Evolutionary conservation across 1,284 basidiomycete species (phyloP).

Genomic region (Rhodofomes roseus): DNA sequence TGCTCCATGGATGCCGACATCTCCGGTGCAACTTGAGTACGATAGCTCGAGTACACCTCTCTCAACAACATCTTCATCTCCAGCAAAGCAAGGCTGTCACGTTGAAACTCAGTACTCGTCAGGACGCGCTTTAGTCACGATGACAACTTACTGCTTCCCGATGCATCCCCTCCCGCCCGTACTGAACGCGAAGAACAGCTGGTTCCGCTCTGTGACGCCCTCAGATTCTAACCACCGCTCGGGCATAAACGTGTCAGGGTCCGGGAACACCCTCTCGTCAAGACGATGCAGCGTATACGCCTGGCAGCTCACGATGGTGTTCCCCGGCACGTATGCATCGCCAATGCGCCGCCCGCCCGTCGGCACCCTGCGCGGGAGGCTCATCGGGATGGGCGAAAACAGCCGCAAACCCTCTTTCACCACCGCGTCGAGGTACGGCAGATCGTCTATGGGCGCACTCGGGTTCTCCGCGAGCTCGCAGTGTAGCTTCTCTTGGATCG

Average conservation of each 20-base stretch:
- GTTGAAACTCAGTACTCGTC: background rate
- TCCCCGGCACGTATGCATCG: constrained; percentile 85
- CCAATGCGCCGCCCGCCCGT: constrained; percentile 84
- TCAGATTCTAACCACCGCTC: constrained; percentile 88
- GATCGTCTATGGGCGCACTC: constrained; percentile 58
- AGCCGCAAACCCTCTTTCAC: constrained; percentile 90
- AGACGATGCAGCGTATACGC: constrained; percentile 87
- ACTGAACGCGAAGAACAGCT: constrained; percentile 23
- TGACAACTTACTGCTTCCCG: constrained; percentile 20
- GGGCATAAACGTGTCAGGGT: constrained; percentile 80
- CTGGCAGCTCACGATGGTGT: constrained; percentile 92
- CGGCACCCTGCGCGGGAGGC: constrained; percentile 79
- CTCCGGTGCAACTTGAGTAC: constrained; percentile 17
- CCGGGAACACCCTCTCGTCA: constrained; percentile 81
- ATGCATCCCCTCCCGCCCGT: constrained; percentile 23
- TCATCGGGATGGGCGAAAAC: constrained; percentile 89
- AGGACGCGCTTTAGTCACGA: background rate
- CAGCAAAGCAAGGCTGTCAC: constrained; percentile 17
- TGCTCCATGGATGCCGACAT: constrained; percentile 21
- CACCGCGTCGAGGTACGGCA: constrained; percentile 87
- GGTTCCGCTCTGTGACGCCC: constrained; percentile 37
- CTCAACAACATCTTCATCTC: constrained; percentile 23
- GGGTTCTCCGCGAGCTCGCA: constrained; percentile 15
- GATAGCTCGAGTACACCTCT: constrained; percentile 20
- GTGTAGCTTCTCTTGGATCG: constrained; percentile 17